Conservation (phyloP, 805 yeast genomes). For the Starmerella riodocensis region DNA sequence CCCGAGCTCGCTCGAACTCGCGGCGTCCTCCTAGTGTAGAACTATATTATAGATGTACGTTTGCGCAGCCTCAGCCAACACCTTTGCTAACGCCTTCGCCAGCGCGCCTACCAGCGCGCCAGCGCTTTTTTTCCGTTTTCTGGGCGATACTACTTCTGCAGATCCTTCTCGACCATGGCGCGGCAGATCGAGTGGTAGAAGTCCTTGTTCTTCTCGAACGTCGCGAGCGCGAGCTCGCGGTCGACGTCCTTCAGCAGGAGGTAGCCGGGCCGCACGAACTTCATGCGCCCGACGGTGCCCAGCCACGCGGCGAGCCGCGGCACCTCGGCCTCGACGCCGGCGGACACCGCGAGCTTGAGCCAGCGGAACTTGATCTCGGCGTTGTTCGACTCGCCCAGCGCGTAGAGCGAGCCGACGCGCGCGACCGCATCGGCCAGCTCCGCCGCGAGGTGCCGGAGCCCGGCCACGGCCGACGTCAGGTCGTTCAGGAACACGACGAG, state of each 20-base stretch:
- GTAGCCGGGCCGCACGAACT: conserved; percentile 81
- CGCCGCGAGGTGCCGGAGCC: background rate
- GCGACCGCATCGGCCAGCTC: conserved; percentile 27
- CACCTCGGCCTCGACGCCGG: conserved; percentile 34
- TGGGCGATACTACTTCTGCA: conserved; percentile 31
- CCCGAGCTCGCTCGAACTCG: too few relatives aligned
- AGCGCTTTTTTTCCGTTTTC: background rate
- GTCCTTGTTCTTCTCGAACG: conserved; percentile 46
- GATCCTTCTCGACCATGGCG: conserved; percentile 70
- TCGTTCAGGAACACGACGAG: conserved; percentile 66
- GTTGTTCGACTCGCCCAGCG: conserved; percentile 44
- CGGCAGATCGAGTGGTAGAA: conserved; percentile 78
- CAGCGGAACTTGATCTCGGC: conserved; percentile 75
- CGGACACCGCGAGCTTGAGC: conserved; percentile 52
- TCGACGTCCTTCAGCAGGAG: conserved; percentile 51
- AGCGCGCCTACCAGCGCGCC: too few relatives aligned
- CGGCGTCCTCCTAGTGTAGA: too few relatives aligned
- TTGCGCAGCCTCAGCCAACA: too few relatives aligned
- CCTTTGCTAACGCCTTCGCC: too few relatives aligned
- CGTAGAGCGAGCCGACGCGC: conserved; percentile 31
- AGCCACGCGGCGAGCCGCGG: conserved; percentile 62
- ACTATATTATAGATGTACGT: too few relatives aligned
- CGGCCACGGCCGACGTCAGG: conserved; percentile 32
- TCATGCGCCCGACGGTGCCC: conserved; percentile 89
- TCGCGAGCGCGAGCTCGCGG: conserved; percentile 47